Percentiles rank a stretch among this genome's conserved stretches.
phyloP scores from a whole-genome alignment of 768 basidiomycete species.

The Russula brevipes region DNA sequence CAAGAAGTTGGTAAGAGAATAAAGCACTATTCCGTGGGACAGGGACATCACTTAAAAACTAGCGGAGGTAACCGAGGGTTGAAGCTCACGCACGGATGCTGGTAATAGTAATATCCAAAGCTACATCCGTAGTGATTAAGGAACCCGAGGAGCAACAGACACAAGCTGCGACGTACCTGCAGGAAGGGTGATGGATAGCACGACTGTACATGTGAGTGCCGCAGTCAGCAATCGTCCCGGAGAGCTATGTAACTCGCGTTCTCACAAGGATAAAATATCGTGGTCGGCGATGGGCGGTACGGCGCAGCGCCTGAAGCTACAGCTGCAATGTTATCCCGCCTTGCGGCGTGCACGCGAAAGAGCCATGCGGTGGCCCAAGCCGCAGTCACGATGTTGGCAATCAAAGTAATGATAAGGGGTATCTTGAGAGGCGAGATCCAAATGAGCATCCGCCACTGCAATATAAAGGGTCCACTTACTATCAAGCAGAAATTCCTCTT shows the following conservation, averaged over 20 bases:
- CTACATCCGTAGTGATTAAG: background rate
- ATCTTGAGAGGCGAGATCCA: background rate
- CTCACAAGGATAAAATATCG: slow-evolving; percentile 10
- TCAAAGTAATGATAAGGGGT: slow-evolving; percentile 4
- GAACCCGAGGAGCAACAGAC: background rate
- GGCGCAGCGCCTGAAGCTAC: too few species aligned
- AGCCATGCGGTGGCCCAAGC: slow-evolving; percentile 4
- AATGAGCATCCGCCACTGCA: background rate
- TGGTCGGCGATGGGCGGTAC: too few species aligned
- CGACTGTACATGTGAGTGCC: background rate
- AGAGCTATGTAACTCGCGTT: background rate
- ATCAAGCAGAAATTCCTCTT: slow-evolving; percentile 8
- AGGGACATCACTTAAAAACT: background rate
- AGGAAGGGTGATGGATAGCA: slow-evolving; percentile 9
- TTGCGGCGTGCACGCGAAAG: background rate
- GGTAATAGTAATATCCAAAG: slow-evolving; percentile 6
- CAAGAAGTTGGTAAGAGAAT: background rate
- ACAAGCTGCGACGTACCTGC: slow-evolving; percentile 3
- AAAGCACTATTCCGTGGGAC: background rate
- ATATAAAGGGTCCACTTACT: background rate
- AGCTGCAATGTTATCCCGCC: too few species aligned
- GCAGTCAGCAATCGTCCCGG: background rate
- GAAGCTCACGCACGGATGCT: slow-evolving; percentile 1
- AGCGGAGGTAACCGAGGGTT: background rate
- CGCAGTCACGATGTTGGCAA: background rate